Percentiles rank a stretch among this genome's conserved stretches.
Conservation (phyloP, 1,284 basidiomycete genomes). For the Malassezia brasiliensis region DNA sequence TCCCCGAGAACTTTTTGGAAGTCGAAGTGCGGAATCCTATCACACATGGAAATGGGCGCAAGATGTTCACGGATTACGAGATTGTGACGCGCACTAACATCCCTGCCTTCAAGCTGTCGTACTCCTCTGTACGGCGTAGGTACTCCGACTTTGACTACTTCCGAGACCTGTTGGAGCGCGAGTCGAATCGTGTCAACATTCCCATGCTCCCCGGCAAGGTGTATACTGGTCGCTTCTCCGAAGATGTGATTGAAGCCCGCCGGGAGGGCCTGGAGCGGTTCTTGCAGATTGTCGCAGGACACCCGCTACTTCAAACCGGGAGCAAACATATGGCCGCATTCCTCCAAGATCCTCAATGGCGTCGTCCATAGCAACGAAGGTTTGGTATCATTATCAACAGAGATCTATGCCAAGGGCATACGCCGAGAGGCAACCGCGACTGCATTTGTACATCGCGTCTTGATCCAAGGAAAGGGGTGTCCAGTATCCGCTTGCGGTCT, state of each 20-base stretch:
- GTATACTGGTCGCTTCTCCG: conserved; percentile 66
- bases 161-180: conserved; percentile 91
- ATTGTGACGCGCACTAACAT: conserved; percentile 98
- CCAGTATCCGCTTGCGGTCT: background rate
- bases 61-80: conserved; percentile 99
- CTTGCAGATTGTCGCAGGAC: conserved; percentile 88
- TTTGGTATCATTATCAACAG: background rate
- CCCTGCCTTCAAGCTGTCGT: conserved; percentile 91
- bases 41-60: conserved; percentile 68
- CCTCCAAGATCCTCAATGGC: conserved; percentile 58
- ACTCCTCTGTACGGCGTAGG: conserved; percentile 83
- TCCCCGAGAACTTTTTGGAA: conserved; percentile 83
- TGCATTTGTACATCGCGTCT: background rate
- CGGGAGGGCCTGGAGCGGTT: conserved; percentile 91
- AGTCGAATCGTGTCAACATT: conserved; percentile 93
- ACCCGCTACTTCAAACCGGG: conserved; percentile 93
- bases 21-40: conserved; percentile 95
- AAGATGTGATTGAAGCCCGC: conserved; percentile 87
- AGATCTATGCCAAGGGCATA: background rate
- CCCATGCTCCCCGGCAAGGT: conserved; percentile 86
- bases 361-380: conserved; percentile 2
- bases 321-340: conserved; percentile 95
- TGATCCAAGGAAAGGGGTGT: background rate
- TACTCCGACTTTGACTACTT: conserved; percentile 99
- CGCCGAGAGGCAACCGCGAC: background rate